Evolutionary conservation across 1,284 basidiomycete genomes (phyloP).

Genomic region (Vanrija humicola): DNA sequence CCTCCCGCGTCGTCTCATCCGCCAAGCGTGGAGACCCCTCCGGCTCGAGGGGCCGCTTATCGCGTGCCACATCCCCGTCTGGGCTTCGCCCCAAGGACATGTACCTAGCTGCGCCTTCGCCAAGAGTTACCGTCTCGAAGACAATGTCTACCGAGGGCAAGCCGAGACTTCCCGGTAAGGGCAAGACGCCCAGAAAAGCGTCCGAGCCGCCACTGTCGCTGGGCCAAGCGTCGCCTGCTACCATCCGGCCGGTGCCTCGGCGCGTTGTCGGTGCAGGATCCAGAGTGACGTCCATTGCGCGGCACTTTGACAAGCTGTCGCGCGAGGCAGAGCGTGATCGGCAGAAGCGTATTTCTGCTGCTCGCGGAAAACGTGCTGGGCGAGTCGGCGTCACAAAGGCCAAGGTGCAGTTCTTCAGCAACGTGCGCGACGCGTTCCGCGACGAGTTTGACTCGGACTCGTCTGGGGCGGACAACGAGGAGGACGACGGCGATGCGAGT

Average conservation of each 20-base stretch:
- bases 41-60: background rate
- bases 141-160: constrained; percentile 22
- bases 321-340: constrained; percentile 55
- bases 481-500: constrained; percentile 30
- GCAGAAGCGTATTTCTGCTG: constrained; percentile 49
- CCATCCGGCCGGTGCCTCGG: constrained; percentile 16
- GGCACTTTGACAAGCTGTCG: constrained; percentile 53
- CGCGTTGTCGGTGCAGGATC: constrained; percentile 32
- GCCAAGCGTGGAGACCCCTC: background rate
- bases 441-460: constrained; percentile 73
- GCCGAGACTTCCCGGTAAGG: constrained; percentile 38
- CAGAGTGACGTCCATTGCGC: constrained; percentile 54
- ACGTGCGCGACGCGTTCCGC: constrained; percentile 84
- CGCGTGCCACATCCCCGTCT: constrained; percentile 4
- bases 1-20: constrained; percentile 42
- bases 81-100: background rate
- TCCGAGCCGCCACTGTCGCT: background rate
- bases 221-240: background rate
- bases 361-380: constrained; percentile 83
- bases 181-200: constrained; percentile 31
- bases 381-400: constrained; percentile 87
- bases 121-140: constrained; percentile 4
- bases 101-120: constrained; percentile 5
- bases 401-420: constrained; percentile 85
- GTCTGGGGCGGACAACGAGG: constrained; percentile 84